Percentiles rank a stretch among this genome's conserved stretches.
These are phyloP conservation scores for Amanita pallidorosea DNA, from an alignment of 768 basidiomycete genomes.

Conservation along the genomic window DNA sequence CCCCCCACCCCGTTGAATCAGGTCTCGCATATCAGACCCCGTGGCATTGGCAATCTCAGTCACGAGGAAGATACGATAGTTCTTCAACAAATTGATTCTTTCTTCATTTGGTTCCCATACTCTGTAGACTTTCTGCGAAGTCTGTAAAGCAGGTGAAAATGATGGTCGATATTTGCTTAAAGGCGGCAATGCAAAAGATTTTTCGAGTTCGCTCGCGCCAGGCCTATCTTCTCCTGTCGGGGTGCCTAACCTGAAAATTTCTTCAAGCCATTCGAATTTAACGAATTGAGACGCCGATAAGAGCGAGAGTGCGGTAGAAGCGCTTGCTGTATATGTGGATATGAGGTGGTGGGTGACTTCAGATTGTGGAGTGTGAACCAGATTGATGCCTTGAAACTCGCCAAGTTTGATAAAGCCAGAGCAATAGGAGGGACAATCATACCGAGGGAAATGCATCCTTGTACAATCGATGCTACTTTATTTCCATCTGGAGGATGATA, in stretches of 20 bases:
- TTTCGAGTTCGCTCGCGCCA: constrained; percentile 34
- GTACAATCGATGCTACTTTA: constrained; percentile 23
- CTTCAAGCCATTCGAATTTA: constrained; percentile 56
- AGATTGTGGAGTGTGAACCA: constrained; percentile 31
- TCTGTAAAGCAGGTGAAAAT: constrained; percentile 39
- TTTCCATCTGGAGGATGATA: constrained; percentile 28
- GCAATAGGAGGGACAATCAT: constrained; percentile 9
- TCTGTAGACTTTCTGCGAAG: constrained; percentile 36
- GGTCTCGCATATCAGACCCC: constrained; percentile 36
- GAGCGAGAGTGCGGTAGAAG: constrained; percentile 45
- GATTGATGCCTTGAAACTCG: constrained; percentile 37
- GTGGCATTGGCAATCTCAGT: constrained; percentile 43
- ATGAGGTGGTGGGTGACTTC: constrained; percentile 59
- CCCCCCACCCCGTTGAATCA: constrained; percentile 48
- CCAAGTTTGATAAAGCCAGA: background rate
- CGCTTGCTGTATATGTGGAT: constrained; percentile 35
- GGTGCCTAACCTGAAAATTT: constrained; percentile 43
- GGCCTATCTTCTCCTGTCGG: constrained; percentile 19
- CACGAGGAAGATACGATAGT: constrained; percentile 48
- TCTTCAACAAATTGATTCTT: constrained; percentile 41
- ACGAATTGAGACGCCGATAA: constrained; percentile 49
- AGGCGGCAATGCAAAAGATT: constrained; percentile 36
- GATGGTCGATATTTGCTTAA: constrained; percentile 47
- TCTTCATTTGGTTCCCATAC: constrained; percentile 64
- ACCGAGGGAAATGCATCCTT: constrained; percentile 47